Evolutionary conservation across 2,329 filamentous ascomycete species (phyloP).

Genomic region (Pseudocercospora cruenta): DNA sequence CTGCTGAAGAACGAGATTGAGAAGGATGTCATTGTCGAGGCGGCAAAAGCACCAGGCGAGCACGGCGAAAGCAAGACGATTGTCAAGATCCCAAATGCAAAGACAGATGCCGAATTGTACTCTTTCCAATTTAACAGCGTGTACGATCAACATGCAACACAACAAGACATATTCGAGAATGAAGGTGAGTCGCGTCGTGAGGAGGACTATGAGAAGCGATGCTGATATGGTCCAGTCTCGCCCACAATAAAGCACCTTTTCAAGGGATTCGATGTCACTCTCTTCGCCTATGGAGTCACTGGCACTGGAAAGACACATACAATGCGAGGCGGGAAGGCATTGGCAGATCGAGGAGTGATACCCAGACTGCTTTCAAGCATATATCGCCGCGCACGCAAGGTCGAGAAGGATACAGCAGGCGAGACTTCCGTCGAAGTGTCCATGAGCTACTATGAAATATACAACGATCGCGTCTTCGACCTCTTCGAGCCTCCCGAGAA

Average conservation of each 20-base stretch:
- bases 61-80: slow-evolving; percentile 54
- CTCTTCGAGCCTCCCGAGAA: slow-evolving; percentile 84
- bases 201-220: neutral
- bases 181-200: slow-evolving; percentile 66
- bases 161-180: slow-evolving; percentile 84
- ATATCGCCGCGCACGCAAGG: slow-evolving; percentile 65
- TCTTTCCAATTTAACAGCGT: slow-evolving; percentile 94
- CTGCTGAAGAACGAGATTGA: slow-evolving; percentile 83
- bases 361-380: slow-evolving; percentile 63
- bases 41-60: slow-evolving; percentile 60
- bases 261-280: slow-evolving; percentile 96
- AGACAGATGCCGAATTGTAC: slow-evolving; percentile 88
- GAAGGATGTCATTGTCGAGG: slow-evolving; percentile 80
- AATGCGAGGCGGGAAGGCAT: slow-evolving; percentile 69
- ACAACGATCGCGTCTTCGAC: slow-evolving; percentile 94
- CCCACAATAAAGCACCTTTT: slow-evolving; percentile 92
- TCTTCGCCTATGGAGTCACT: slow-evolving; percentile 95
- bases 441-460: slow-evolving; percentile 79
- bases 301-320: slow-evolving; percentile 98
- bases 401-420: slow-evolving; percentile 53
- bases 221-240: slow-evolving; percentile 62
- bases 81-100: slow-evolving; percentile 89
- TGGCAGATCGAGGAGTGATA: slow-evolving; percentile 68
- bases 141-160: slow-evolving; percentile 77
- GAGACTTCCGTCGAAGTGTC: slow-evolving; percentile 79